Conservation (phyloP, 352 stramenopile species). For the Chrysophaeum taylorii region DNA sequence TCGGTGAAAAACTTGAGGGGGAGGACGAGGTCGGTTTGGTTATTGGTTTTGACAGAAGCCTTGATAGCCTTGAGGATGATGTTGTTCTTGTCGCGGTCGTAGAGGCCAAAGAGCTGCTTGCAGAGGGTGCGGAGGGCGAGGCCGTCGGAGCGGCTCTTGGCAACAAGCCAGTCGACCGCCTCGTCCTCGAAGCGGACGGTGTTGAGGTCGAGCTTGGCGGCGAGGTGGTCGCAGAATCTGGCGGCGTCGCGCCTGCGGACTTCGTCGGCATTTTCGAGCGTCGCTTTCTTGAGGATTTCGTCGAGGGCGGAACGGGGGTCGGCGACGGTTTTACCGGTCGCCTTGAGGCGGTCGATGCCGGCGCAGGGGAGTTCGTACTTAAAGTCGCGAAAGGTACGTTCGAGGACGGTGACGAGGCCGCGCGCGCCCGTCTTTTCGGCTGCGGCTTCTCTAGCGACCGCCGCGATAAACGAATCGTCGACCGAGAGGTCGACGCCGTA, state of each 20-base stretch:
- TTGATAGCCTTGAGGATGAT: neutral
- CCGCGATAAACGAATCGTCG: neutral
- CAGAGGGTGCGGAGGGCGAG: neutral
- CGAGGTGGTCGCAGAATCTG: neutral
- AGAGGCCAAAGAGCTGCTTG: neutral
- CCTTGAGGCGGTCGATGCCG: neutral
- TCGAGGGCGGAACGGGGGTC: neutral
- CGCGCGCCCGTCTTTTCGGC: constrained; percentile 14
- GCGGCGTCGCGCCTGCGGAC: neutral
- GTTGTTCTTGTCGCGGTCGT: neutral
- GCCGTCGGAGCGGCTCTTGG: neutral
- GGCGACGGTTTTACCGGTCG: neutral
- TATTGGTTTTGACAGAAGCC: neutral
- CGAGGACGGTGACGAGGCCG: constrained; percentile 13
- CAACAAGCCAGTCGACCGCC: neutral
- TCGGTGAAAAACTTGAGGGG: neutral
- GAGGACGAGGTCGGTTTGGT: neutral
- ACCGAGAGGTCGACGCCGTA: constrained; percentile 8
- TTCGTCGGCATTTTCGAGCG: neutral
- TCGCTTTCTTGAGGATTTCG: neutral
- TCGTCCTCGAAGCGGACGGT: neutral
- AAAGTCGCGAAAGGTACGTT: constrained; percentile 9
- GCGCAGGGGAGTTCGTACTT: constrained; percentile 13
- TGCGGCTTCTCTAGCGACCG: neutral
- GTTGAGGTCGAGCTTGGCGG: neutral